phyloP scores from a whole-genome alignment of 2,329 filamentous ascomycete genomes.

The Ceratocystis alfenasii region DNA sequence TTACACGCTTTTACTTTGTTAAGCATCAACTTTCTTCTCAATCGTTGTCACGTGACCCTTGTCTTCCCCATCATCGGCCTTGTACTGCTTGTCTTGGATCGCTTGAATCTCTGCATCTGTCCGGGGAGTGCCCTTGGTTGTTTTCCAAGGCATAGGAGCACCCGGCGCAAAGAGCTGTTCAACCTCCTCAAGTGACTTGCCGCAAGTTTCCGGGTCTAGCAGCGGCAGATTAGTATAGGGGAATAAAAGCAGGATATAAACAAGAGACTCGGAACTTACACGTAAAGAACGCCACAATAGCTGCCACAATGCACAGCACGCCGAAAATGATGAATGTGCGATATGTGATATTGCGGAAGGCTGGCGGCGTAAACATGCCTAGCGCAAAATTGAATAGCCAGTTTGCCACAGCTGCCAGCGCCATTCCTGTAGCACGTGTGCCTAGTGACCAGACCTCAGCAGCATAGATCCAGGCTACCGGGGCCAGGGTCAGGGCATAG shows the following conservation, averaged over 20 bases:
- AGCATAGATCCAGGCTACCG: constrained; percentile 54
- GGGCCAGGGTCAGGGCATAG: constrained; percentile 52
- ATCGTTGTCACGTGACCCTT: constrained; percentile 11
- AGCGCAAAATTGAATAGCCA: constrained; percentile 35
- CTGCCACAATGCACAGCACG: constrained; percentile 34
- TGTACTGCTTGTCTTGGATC: constrained; percentile 23
- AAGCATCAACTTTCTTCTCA: constrained; percentile 3
- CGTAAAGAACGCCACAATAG: constrained; percentile 34
- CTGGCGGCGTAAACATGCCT: constrained; percentile 32
- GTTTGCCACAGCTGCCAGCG: constrained; percentile 41
- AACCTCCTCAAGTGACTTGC: constrained; percentile 34
- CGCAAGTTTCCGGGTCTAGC: constrained; percentile 31
- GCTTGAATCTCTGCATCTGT: constrained; percentile 27
- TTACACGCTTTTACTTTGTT: not conserved
- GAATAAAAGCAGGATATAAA: not conserved
- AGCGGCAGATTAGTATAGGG: not conserved
- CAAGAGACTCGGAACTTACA: constrained; percentile 21
- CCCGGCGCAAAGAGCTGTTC: constrained; percentile 30
- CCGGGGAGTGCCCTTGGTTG: constrained; percentile 27
- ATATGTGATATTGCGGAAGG: constrained; percentile 31
- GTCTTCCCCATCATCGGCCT: constrained; percentile 22
- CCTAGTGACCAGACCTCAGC: constrained; percentile 53
- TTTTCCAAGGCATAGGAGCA: constrained; percentile 32
- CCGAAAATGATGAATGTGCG: constrained; percentile 32
- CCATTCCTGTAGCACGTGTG: constrained; percentile 48